Evolutionary conservation across 1,284 basidiomycete genomes (phyloP), one percentile per base, ranked within the genome.

Genomic region (Bondarzewia mesenterica): DNA sequence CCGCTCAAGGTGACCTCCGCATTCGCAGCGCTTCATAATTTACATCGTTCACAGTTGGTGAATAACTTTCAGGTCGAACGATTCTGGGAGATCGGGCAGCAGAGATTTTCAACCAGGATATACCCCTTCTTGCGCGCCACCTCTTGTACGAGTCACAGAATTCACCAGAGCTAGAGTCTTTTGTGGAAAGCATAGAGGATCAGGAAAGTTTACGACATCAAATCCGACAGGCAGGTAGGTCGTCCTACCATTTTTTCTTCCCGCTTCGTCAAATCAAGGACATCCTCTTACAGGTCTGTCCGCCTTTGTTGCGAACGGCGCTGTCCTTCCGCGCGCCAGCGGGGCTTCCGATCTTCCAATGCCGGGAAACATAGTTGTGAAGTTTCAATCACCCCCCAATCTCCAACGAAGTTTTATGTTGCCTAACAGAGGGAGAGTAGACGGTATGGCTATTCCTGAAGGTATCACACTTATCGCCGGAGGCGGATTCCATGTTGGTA

Each of bases 391-490:
- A 1, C 56, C 58, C 2, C 49, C 49, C 0, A 44, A 55, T 29
- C 46, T 57, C 10, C 51, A 55, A 36, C 36, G 49, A 2, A 44
- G 44, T 6, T 59, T 57, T 38, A 25, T 29, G 14, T 46, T 59
- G 3, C 58, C 53, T 2, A 52, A 56, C 23, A 26, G 56, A 23
- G 54, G 56, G 1, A 32, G 36, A 10, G 47, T 59, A 26, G 16
- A 42, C 4, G 58, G 58, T 0, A 59, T 59, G 54, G 56, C 37
- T 5, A 50, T 59, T 14, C 52, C 58, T 0, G 42, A 44, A 18
- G 58, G 58, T 1, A 50, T 59, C 23, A 56, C 53, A 4, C 54
- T 59, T 53, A 52, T 59, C 20, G 53, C 54, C 15, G 58, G 58
- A 1, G 58, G 58, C 4, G 58, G 58, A 6, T 57, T 59, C 37